Evolutionary conservation across 345 rosid species (phyloP).

Genomic region (Melaleuca quinquenervia): DNA sequence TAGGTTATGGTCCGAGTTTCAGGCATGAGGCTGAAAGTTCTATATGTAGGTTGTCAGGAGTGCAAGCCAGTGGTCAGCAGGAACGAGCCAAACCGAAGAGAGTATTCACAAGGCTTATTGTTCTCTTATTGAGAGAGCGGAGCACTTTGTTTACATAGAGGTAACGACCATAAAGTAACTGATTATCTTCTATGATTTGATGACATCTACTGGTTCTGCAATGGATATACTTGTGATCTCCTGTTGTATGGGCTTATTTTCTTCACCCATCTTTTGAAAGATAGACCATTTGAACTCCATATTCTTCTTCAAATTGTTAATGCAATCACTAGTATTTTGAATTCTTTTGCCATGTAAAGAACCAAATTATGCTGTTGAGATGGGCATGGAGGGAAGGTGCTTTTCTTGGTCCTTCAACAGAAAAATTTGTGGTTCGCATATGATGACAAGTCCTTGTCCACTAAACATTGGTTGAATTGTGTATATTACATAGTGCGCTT

Average conservation of each 20-base stretch:
- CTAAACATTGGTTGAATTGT: not conserved
- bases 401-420: not conserved
- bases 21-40: not conserved
- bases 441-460: not conserved
- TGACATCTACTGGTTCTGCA: not conserved
- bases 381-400: not conserved
- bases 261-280: not conserved
- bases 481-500: not conserved
- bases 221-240: not conserved
- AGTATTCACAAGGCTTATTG: conserved; percentile 85
- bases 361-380: not conserved
- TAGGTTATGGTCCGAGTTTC: not conserved
- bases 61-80: conserved; percentile 90
- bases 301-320: not conserved
- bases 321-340: not conserved
- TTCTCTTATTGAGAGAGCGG: conserved; percentile 66
- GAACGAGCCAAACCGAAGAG: conserved; percentile 77
- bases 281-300: not conserved
- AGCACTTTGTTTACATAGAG: conserved; percentile 90
- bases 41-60: conserved; percentile 59
- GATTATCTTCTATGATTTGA: not conserved
- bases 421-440: not conserved
- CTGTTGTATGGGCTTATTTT: not conserved
- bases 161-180: conserved; percentile 13
- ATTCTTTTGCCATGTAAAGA: not conserved